Evolutionary conservation across 306 rosid species (phyloP), one percentile per base, ranked within the genome.

Genomic region (Myrica gale): DNA sequence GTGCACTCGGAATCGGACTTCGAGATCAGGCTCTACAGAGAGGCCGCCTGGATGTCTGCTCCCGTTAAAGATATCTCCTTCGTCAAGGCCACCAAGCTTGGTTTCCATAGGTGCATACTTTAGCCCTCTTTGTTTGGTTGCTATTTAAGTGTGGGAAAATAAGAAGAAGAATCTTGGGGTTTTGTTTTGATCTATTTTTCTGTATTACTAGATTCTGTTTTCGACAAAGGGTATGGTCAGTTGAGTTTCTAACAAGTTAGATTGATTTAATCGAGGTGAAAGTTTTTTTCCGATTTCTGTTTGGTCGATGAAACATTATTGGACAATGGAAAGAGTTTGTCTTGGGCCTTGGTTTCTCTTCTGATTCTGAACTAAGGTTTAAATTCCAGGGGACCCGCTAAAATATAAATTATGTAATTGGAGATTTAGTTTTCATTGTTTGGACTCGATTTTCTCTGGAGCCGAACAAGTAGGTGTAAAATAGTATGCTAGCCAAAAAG

Each of bases 1-100:
- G 81, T 87, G 1, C 92, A 88, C 81, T 43, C 78, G 11, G 94
- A 87, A 56, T 91, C 97, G 15, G 92, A 91, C 66, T 91, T 91
- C 74, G 90, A 91, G 68, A 87, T 93, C 84, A 87, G 98, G 48
- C 85, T 88, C 21, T 91, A 91, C 72, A 63, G 84, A 42, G 45
- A 7, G 23, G 78, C 86, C 66, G 56, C 83, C 0, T 88, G 97
- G 97, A 86, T 91, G 81, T 83, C 96, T 23, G 94, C 97, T 74
- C 82, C 80, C 1, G 78, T 84, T 41, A 69, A 43, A 19, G 76
- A 76, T 76, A 69, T 76, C 72, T 89, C 88, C 81, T 92, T 92
- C 75, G 26, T 75, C 16, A 90, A 86, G 73, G 93, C 96, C 81
- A 84, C 93, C 37, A 75, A 77, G 82, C 76, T 76, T 52, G 97